phyloP scores from a whole-genome alignment of 2,329 filamentous ascomycete species.

The Neonectria faginata region DNA sequence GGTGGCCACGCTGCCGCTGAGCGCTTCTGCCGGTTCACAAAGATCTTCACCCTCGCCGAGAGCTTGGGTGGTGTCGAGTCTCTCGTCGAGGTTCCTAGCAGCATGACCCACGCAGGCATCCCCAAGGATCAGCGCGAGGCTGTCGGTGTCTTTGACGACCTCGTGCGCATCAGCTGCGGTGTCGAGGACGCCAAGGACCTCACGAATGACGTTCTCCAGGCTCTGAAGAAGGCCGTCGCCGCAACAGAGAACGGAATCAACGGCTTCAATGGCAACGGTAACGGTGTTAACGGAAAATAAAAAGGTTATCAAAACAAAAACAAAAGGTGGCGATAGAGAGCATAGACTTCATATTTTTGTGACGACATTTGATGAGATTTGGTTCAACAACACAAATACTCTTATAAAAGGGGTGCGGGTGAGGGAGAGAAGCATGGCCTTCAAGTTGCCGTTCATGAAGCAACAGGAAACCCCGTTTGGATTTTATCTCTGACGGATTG shows the following conservation, averaged over 20 bases:
- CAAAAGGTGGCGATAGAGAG: constrained; percentile 14
- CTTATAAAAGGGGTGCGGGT: constrained; percentile 27
- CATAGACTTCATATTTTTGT: constrained; percentile 28
- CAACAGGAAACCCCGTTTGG: constrained; percentile 32
- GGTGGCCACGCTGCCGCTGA: constrained; percentile 89
- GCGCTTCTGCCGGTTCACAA: constrained; percentile 89
- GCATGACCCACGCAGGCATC: constrained; percentile 98
- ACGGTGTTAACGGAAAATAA: constrained; percentile 35
- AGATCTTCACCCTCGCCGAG: constrained; percentile 94
- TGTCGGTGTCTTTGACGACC: constrained; percentile 93
- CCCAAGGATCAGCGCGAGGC: constrained; percentile 90
- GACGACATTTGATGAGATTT: constrained; percentile 38
- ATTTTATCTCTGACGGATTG: constrained; percentile 36
- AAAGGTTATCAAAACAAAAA: constrained; percentile 14
- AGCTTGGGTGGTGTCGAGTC: constrained; percentile 92
- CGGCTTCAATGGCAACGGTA: constrained; percentile 41
- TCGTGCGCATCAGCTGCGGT: constrained; percentile 93
- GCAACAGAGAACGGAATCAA: constrained; percentile 45
- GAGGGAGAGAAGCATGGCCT: constrained; percentile 22
- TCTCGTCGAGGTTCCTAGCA: constrained; percentile 89
- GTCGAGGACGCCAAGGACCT: constrained; percentile 92
- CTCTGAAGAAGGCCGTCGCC: constrained; percentile 78
- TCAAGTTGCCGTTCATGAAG: constrained; percentile 36
- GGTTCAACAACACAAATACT: constrained; percentile 27
- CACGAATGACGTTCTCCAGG: constrained; percentile 82